A percentile compares a stretch with the other conserved stretches of the same genome.
Evolutionary conservation across 345 rosid genomes (phyloP).

Genomic region (Dipteronia sinensis): DNA sequence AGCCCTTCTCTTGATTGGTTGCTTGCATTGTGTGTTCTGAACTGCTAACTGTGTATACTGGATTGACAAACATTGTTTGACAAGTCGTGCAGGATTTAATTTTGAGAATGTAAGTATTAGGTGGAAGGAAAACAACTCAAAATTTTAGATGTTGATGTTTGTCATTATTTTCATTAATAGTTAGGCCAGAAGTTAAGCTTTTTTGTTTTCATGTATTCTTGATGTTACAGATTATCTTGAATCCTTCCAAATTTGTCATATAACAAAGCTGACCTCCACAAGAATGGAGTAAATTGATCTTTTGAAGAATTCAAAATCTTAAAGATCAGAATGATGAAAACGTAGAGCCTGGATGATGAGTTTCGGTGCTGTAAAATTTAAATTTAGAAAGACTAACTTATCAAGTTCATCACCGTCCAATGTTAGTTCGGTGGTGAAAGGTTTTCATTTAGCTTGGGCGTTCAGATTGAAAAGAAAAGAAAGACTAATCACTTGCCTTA

Average conservation of each 20-base stretch:
- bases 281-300: neutral
- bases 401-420: no score
- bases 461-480: no score
- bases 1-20: neutral
- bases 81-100: neutral
- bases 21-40: neutral
- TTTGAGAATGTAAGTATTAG: conserved; percentile 3
- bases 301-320: neutral
- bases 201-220: neutral
- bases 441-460: no score
- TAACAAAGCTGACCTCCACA: neutral
- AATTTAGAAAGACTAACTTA: no score
- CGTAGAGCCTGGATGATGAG: no score
- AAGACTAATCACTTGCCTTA: no score
- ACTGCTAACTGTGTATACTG: neutral
- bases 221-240: neutral
- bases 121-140: conserved; percentile 14
- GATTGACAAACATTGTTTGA: conserved; percentile 2
- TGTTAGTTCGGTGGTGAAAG: no score
- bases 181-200: neutral
- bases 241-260: neutral
- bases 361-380: no score
- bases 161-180: neutral
- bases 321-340: no score
- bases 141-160: neutral